Conservation (phyloP, 2,329 filamentous ascomycete species). For the Nigrospora osmanthi region DNA sequence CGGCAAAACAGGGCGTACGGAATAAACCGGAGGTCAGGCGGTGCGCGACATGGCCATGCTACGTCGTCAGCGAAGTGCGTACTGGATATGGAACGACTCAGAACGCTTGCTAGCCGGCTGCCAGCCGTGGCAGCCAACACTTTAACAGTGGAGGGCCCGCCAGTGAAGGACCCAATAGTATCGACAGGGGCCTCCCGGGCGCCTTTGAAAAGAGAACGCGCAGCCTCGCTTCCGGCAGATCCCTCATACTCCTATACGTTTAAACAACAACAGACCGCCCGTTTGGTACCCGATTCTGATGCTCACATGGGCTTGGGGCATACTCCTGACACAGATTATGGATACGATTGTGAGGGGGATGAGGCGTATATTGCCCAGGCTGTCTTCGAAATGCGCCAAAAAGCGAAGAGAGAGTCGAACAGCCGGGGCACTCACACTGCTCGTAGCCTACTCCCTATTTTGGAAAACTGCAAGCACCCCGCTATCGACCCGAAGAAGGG, state of each 20-base stretch:
- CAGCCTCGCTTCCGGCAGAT: neutral
- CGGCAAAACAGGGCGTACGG: neutral
- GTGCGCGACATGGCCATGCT: no score
- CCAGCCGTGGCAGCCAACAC: neutral
- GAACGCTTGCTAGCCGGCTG: neutral
- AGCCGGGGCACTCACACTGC: neutral
- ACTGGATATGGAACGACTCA: neutral
- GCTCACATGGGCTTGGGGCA: neutral
- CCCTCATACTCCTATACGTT: neutral
- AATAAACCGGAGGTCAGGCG: neutral
- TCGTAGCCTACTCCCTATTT: neutral
- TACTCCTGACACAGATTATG: no score
- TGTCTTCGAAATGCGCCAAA: conserved; percentile 7
- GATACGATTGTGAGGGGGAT: no score
- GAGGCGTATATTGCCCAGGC: neutral
- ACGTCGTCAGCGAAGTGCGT: neutral
- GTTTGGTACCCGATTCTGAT: neutral
- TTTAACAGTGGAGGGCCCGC: neutral
- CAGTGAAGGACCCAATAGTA: neutral
- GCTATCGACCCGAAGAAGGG: neutral
- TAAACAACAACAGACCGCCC: neutral
- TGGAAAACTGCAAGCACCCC: neutral
- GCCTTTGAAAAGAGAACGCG: neutral
- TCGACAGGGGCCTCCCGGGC: neutral
- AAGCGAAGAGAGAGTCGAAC: neutral